Base-by-base conservation (phyloP, 352 stramenopile genomes). In the Phytophthora pluvialis region DNA sequence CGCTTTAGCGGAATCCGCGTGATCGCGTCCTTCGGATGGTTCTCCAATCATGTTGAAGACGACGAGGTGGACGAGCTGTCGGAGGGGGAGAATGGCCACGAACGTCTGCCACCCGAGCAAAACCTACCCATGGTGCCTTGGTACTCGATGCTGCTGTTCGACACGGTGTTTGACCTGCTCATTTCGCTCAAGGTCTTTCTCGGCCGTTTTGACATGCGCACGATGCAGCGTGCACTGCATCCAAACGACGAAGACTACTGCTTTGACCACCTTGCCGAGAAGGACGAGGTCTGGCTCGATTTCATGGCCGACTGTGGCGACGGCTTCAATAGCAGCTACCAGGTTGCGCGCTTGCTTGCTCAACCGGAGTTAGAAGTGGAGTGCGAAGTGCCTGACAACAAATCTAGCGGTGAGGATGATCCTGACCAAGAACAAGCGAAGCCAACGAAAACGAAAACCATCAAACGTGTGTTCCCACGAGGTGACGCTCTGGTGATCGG, bases 271-370 rank as follows among this genome's bases (percentile, higher is more conserved):
- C 78, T 94, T 16, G 77, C 90, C 9, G 46, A 78, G 1, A 81
- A 83, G 5, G 76, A 97, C 48, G 84, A 95, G 5, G 58, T 95
- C n/a, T 98, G 94, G 94, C 83, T 98, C 26, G 94, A 98, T 60
- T 98, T 97, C 39, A 97, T 98, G 80, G 92, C 90, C 11, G 94
- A 98, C 61, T 97, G 89, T 31, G 94, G 94, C 4, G 94, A 98
- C 53, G 94, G 94, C 3, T 98, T 98, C 52, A 97, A 98, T 63
- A 97, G 90, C 55, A 97, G 86, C 43, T 98, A 98, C 64, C 92
- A 98, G 70, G 89, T 98, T 36, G 90, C 94, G 7, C 78, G 91
- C 3, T 69, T 97, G n/a, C 67, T 98, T 12, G 94, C 94, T 4
- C 93, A 98, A 44, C 91, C 91, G 3, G 60, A 90, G 45, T 68